Base-by-base conservation (phyloP, 2,329 filamentous ascomycete species). In the Trichoderma breve region DNA sequence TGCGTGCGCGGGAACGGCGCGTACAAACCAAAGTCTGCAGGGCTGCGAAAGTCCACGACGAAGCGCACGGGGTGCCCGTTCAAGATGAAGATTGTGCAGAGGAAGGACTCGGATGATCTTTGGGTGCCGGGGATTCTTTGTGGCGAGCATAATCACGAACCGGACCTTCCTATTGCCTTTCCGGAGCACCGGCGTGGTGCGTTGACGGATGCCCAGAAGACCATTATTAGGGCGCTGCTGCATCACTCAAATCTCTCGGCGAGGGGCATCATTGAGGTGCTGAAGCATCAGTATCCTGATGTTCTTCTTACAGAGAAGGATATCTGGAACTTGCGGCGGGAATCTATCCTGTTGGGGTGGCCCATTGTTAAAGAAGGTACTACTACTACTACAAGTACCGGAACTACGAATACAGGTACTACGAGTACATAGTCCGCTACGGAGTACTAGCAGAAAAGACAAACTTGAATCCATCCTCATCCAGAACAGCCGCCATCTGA, bases 1-100 rank as follows among this genome's bases (percentile, higher is more conserved):
- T 71, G 69, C 28, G 61, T 55, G 39, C 65, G 51, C 11, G 69
- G 61, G 2, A 63, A 53, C n/a, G 26, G 69, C 43, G 24, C 32
- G 34, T 63, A 65, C 69, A 43, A 62, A 11, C 53, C 69, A 4
- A 28, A 36, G 21, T 53, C 69, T 0, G 53, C 61, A 3, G 69
- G 69, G 2, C 39, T 65, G 26, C 47, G 61, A 1, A 71, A 71
- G 11, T 39, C 60, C 0, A 39, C 12, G 1, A 71, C 69, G 9
- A 64, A 63, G 47, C 62, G 63, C 30, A 71, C 60, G 6, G 61
- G 61, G 11, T 71, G 69, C 28, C 69, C 69, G 24, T 71, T 71
- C 51, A 71, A 65, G 60, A 71, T 71, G 69, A 71, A 71, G 69
- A 55, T 71, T 9, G 43, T 65, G 21, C 61, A 65, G 51, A 60